These are phyloP conservation scores for Talaromyces marneffei DNA, from an alignment of 2,329 filamentous ascomycete genomes.

Conservation along the genomic window DNA sequence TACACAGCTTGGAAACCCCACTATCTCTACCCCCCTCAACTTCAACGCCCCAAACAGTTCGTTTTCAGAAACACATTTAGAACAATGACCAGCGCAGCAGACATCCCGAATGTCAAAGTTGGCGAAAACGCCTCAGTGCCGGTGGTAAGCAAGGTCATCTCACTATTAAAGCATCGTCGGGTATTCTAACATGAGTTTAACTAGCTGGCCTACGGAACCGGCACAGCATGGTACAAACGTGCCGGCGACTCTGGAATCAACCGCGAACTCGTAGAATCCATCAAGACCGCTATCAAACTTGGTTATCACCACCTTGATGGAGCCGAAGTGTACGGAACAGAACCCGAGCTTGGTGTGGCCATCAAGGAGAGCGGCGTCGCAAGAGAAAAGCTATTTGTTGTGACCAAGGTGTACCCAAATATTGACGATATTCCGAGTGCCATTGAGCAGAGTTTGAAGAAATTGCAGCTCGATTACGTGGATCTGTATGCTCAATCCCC, in stretches of 20 bases:
- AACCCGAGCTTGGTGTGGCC: conserved; percentile 59
- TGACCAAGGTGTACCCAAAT: conserved; percentile 57
- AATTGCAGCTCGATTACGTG: conserved; percentile 60
- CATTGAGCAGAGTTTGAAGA: conserved; percentile 55
- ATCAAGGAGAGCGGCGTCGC: conserved; percentile 61
- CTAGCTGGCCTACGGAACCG: conserved; percentile 57
- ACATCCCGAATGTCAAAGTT: conserved; percentile 47
- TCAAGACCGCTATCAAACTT: conserved; percentile 53
- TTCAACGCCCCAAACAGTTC: not conserved
- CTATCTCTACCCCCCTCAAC: not conserved
- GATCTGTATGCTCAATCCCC: conserved; percentile 66
- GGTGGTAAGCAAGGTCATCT: conserved; percentile 36
- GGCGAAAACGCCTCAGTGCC: conserved; percentile 54
- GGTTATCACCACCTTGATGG: conserved; percentile 59
- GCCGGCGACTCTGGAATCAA: conserved; percentile 46
- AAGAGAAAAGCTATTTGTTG: conserved; percentile 60
- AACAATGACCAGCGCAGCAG: conserved; percentile 20
- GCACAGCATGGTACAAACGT: conserved; percentile 60
- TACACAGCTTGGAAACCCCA: not conserved
- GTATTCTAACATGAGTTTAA: not conserved
- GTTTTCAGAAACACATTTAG: not conserved
- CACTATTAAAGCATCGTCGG: not conserved
- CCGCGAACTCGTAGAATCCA: conserved; percentile 48
- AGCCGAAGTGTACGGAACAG: conserved; percentile 55
- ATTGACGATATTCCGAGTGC: conserved; percentile 57